Percentiles rank a stretch among this genome's conserved stretches.
Evolutionary conservation across 2,329 filamentous ascomycete species (phyloP).

Genomic region (Apiospora hydei): DNA sequence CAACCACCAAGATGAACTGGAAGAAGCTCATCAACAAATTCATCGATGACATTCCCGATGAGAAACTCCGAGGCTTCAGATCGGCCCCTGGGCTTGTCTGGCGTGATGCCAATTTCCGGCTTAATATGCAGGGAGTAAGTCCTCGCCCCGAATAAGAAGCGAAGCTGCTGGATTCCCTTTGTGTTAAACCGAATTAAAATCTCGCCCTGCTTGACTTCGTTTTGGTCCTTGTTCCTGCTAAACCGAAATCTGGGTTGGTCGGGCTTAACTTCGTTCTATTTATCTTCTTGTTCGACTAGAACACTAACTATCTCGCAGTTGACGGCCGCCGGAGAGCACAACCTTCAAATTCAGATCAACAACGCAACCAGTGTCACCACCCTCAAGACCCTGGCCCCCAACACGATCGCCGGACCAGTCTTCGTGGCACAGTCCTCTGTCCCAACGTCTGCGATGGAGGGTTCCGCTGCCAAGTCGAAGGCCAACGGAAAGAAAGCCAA

Average conservation of each 20-base stretch:
- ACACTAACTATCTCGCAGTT: not conserved
- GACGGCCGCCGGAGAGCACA: not conserved
- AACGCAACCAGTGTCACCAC: not conserved
- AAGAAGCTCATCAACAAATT: not conserved
- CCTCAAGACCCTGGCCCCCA: not conserved
- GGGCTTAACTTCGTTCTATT: not conserved
- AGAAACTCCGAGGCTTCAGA: not conserved
- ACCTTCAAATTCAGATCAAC: slow-evolving; percentile 4
- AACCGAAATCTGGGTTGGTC: no score
- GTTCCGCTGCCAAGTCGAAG: not conserved
- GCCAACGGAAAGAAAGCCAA: no score
- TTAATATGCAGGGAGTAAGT: slow-evolving; percentile 19
- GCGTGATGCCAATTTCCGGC: not conserved
- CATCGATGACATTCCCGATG: not conserved
- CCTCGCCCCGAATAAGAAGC: not conserved
- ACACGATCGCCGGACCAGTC: not conserved
- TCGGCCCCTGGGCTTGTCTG: not conserved
- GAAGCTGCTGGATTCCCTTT: not conserved
- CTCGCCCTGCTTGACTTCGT: not conserved
- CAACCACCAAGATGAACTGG: slow-evolving; percentile 9
- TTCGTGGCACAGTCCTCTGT: not conserved
- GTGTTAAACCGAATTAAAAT: not conserved
- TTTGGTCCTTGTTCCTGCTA: not conserved
- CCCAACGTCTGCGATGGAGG: not conserved
- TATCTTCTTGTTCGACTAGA: no score